Evolutionary conservation across 495 filamentous ascomycete species (phyloP).

Genomic region (Pyrenula aspistea): DNA sequence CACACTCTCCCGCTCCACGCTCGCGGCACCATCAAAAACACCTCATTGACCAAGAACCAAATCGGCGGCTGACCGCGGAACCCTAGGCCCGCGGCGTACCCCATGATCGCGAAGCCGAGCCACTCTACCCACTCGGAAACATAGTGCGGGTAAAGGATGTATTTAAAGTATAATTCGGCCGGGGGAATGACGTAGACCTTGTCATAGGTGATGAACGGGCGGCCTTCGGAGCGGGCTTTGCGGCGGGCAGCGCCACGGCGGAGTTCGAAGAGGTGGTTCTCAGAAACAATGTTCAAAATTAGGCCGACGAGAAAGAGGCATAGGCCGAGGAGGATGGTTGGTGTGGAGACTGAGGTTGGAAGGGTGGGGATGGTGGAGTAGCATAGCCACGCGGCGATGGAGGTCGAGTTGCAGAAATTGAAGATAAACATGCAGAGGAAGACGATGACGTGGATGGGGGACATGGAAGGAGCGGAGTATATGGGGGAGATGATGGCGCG

Average conservation of each 20-base stretch:
- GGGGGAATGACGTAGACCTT: slow-evolving; percentile 92
- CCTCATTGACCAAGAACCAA: slow-evolving; percentile 73
- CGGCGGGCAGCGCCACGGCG: slow-evolving; percentile 37
- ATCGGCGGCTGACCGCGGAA: slow-evolving; percentile 57
- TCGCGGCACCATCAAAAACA: slow-evolving; percentile 81
- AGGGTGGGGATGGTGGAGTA: slow-evolving; percentile 66
- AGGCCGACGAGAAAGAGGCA: slow-evolving; percentile 58
- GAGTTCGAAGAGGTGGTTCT: slow-evolving; percentile 43
- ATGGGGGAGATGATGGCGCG: slow-evolving; percentile 71
- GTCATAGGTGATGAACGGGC: slow-evolving; percentile 30
- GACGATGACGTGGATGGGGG: slow-evolving; percentile 62
- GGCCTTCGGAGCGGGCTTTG: slow-evolving; percentile 19
- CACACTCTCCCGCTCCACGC: slow-evolving; percentile 73
- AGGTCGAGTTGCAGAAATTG: slow-evolving; percentile 67
- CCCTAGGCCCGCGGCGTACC: slow-evolving; percentile 41
- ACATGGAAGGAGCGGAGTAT: slow-evolving; percentile 78
- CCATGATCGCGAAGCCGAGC: slow-evolving; percentile 73
- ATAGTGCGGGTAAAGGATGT: slow-evolving; percentile 85
- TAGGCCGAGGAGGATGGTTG: slow-evolving; percentile 32
- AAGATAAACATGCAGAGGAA: slow-evolving; percentile 50
- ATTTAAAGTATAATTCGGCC: slow-evolving; percentile 65
- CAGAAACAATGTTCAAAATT: slow-evolving; percentile 68
- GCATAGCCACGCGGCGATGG: slow-evolving; percentile 68
- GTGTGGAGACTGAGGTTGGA: slow-evolving; percentile 48
- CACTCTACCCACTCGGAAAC: slow-evolving; percentile 94